Conservation (phyloP, 306 rosid genomes). For the Pachyrhizus erosus region DNA sequence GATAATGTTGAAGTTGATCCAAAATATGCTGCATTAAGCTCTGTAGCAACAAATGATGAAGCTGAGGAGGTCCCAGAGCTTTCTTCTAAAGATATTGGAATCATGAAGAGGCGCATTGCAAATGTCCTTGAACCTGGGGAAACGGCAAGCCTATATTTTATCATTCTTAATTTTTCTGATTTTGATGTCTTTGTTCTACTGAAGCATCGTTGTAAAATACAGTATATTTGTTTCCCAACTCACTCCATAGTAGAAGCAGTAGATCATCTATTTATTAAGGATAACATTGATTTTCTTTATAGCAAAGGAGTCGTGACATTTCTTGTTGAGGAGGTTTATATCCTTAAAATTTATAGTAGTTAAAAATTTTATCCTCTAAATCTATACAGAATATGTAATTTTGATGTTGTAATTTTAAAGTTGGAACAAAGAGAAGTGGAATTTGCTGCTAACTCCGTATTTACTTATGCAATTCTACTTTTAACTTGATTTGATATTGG, state of each 20-base stretch:
- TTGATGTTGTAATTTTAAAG: not conserved
- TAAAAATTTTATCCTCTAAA: constrained; percentile 5
- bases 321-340: constrained; percentile 12
- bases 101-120: constrained; percentile 88
- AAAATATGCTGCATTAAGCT: constrained; percentile 61
- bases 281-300: not conserved
- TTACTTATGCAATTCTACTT: not conserved
- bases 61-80: constrained; percentile 64
- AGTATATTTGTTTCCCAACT: not conserved
- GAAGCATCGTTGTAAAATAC: not conserved
- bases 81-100: constrained; percentile 69
- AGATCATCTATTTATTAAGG: not conserved
- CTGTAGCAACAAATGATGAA: constrained; percentile 47
- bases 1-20: constrained; percentile 82
- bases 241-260: not conserved
- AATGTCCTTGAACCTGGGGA: constrained; percentile 81
- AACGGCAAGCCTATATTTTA: constrained; percentile 55
- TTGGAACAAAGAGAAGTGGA: constrained; percentile 4
- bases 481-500: not conserved
- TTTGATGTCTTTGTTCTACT: constrained; percentile 28
- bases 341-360: not conserved
- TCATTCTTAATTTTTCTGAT: constrained; percentile 24
- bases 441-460: not conserved
- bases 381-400: not conserved
- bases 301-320: constrained; percentile 34